Conservation (phyloP, 371 early-diverging fungal species). For the Scutellospora calospora region DNA sequence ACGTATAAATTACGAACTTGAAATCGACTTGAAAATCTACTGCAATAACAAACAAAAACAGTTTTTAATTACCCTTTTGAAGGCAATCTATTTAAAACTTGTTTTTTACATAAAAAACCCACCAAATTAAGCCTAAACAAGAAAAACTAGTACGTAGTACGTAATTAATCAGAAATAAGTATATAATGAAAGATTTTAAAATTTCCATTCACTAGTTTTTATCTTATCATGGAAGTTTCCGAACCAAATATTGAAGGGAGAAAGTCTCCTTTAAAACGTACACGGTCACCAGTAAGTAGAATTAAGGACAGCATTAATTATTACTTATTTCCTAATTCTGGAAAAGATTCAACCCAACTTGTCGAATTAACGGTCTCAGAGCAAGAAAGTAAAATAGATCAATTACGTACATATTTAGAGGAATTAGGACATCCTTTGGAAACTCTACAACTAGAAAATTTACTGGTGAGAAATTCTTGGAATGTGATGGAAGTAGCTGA, state of each 20-base stretch:
- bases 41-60: no score
- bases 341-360: not conserved
- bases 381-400: conserved; percentile 36
- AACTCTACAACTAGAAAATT: conserved; percentile 16
- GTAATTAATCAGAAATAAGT: no score
- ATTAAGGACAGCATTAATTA: not conserved
- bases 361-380: not conserved
- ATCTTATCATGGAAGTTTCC: not conserved
- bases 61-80: no score
- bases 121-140: no score
- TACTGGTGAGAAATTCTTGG: conserved; percentile 30
- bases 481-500: conserved; percentile 29
- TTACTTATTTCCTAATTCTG: not conserved
- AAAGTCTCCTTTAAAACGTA: not conserved
- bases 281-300: conserved; percentile 12
- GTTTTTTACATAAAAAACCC: no score
- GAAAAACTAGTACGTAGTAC: no score
- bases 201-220: no score
- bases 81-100: no score
- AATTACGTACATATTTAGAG: conserved; percentile 29
- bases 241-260: not conserved
- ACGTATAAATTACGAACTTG: no score
- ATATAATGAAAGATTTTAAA: no score
- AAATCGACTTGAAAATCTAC: no score
- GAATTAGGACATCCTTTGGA: conserved; percentile 37